phyloP scores from a whole-genome alignment of 179 eudicot species.

The Silene noctiflora region DNA sequence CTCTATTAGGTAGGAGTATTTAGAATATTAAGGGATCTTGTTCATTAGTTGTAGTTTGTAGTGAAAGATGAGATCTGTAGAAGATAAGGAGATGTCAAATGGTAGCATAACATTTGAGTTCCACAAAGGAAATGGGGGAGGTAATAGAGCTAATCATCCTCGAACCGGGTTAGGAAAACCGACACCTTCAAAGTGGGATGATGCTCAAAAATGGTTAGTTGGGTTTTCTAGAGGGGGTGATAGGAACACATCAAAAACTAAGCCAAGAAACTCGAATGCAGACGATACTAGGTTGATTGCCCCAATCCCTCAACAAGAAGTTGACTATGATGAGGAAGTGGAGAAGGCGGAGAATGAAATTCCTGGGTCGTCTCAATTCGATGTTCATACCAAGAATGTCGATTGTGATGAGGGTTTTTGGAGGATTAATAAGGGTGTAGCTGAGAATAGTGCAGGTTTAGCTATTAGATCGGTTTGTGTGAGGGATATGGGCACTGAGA shows the following conservation, averaged over 20 bases:
- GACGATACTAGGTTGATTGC: conserved; percentile 81
- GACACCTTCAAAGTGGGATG: conserved; percentile 97
- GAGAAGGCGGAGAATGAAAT: conserved; percentile 32
- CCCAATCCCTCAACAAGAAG: conserved; percentile 61
- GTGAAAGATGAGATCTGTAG: conserved; percentile 74
- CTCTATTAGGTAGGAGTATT: neutral
- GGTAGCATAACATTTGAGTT: conserved; percentile 60
- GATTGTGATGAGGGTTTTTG: conserved; percentile 76
- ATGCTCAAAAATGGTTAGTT: conserved; percentile 93
- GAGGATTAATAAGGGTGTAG: conserved; percentile 44
- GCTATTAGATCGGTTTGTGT: conserved; percentile 63
- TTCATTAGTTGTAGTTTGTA: neutral
- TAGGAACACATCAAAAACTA: conserved; percentile 41
- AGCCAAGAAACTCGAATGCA: conserved; percentile 88
- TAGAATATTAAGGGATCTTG: neutral
- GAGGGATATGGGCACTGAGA: conserved; percentile 98
- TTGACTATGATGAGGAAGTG: conserved; percentile 46
- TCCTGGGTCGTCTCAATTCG: conserved; percentile 30
- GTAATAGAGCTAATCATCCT: conserved; percentile 40
- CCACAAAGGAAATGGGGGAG: conserved; percentile 57
- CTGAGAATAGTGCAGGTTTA: conserved; percentile 27
- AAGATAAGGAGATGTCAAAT: conserved; percentile 70
- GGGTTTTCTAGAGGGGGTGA: conserved; percentile 72
- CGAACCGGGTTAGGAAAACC: conserved; percentile 79
- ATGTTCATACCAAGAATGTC: conserved; percentile 68